Evolutionary conservation across 129 eudicot genomes (phyloP).

Genomic region (Tagetes patula): DNA sequence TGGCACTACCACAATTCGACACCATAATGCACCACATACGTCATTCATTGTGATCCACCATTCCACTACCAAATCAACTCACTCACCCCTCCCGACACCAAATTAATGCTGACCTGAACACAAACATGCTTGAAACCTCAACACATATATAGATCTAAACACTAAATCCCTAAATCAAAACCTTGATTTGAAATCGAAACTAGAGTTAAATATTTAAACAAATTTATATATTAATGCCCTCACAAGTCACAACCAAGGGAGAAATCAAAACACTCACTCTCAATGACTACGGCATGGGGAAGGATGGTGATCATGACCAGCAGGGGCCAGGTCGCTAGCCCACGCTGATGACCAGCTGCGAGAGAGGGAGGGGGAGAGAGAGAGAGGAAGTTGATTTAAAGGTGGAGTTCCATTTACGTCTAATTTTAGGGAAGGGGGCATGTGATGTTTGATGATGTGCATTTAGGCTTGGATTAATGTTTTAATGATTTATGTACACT

Average conservation of each 20-base stretch:
- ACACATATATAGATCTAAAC: neutral
- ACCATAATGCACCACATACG: neutral
- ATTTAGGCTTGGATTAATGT: neutral
- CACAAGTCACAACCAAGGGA: neutral
- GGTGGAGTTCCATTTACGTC: too few relatives aligned
- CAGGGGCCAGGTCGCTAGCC: too few relatives aligned
- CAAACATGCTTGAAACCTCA: too few relatives aligned
- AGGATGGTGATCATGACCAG: neutral
- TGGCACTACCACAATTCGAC: neutral
- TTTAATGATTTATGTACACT: neutral
- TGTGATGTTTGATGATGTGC: neutral
- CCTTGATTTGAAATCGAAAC: neutral
- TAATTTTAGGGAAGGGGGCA: neutral
- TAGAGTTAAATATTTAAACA: neutral
- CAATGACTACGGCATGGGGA: neutral
- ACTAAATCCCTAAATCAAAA: neutral
- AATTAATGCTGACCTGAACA: too few relatives aligned
- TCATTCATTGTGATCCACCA: neutral
- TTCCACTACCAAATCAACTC: neutral
- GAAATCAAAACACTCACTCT: neutral
- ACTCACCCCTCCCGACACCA: neutral
- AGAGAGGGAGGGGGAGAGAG: too few relatives aligned
- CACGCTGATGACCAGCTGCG: too few relatives aligned
- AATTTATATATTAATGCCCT: neutral
- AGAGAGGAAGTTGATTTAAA: too few relatives aligned